Percentiles rank a stretch among this genome's conserved stretches.
phyloP scores from a whole-genome alignment of 139 green algal genomes.

The Micromonas commoda region DNA sequence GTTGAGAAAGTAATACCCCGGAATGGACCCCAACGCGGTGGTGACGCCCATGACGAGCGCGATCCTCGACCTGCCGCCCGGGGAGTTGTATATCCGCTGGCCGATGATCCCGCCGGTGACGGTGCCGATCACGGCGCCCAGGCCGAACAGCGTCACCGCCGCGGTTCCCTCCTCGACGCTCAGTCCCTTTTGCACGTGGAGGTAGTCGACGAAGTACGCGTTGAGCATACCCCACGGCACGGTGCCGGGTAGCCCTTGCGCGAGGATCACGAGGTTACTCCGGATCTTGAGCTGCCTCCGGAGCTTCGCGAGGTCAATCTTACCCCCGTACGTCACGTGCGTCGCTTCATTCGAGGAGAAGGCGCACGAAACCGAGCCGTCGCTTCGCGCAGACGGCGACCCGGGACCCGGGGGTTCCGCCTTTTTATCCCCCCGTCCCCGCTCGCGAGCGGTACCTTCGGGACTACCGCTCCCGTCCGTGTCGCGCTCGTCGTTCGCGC shows the following conservation, averaged over 20 bases:
- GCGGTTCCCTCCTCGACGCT: slow-evolving; percentile 28
- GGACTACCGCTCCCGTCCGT: no score
- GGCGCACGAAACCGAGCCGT: not conserved
- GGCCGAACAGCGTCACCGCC: slow-evolving; percentile 59
- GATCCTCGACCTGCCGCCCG: not conserved
- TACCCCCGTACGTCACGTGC: not conserved
- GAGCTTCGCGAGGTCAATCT: slow-evolving; percentile 1
- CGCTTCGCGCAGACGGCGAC: no score
- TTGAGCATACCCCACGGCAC: slow-evolving; percentile 74
- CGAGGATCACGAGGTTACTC: not conserved
- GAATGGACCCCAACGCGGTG: not conserved
- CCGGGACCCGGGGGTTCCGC: no score
- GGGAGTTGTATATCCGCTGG: slow-evolving; percentile 70
- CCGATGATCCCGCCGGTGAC: slow-evolving; percentile 42
- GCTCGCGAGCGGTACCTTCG: no score
- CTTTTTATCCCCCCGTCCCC: no score
- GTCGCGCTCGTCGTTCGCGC: not conserved
- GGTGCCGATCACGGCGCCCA: slow-evolving; percentile 49
- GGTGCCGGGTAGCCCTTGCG: slow-evolving; percentile 58
- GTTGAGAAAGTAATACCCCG: slow-evolving; percentile 4
- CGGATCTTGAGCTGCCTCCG: not conserved
- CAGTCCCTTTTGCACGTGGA: slow-evolving; percentile 50
- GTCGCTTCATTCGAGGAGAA: not conserved
- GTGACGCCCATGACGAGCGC: slow-evolving; percentile 1
- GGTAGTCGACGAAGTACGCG: slow-evolving; percentile 76